Evolutionary conservation across 176 grass and related monocot genomes (phyloP), one percentile per base, ranked within the genome.

Genomic region (Tuctoria greenei): DNA sequence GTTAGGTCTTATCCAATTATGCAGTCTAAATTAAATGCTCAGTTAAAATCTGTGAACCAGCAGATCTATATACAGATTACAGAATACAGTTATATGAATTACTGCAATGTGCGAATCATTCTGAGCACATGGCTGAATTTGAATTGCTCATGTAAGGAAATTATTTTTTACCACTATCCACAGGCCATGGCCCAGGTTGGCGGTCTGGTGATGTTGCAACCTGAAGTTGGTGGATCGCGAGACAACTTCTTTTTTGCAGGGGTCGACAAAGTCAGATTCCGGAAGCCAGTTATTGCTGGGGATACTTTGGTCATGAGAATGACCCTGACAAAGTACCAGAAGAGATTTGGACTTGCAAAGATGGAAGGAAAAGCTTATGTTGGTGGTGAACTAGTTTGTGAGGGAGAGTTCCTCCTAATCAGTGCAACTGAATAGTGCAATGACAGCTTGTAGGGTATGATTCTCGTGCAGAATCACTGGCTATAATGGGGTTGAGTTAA

Each of bases 361-460:
- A 94, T 94, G 95, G 89, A 98, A 73, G 95, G 95, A 61, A 98
- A 98, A 76, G 91, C 95, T 35, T 97, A 93, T 72, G 95, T 97
- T n/a, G 94, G 94, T 64, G 91, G 83, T 2, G 88, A 97, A 4
- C 60, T 93, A 11, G 95, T 93, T 12, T 97, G 95, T 40, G 91
- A 97, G 58, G 95, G 95, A 24, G 95, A 97, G 61, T 93, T 97
- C 69, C 49, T 51, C 38, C 90, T 98, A 37, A 74, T 92, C 57
- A 98, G 88, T 0, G 81, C 74, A n/a, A 83, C 63, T 6, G 85
- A 59, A 38, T 93, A 80, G 63, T 46, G 28, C 45, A 16, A 20
- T 44, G 25, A 42, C n/a, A 36, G 60, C 40, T 60, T 28, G 11
- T 49, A 4, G 2, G 36, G 17, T 25, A 18, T 6, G 20, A 52